These are phyloP conservation scores for Dendrostoma leiphaemia DNA, from an alignment of 2,329 filamentous ascomycete species.

Conservation along the genomic window DNA sequence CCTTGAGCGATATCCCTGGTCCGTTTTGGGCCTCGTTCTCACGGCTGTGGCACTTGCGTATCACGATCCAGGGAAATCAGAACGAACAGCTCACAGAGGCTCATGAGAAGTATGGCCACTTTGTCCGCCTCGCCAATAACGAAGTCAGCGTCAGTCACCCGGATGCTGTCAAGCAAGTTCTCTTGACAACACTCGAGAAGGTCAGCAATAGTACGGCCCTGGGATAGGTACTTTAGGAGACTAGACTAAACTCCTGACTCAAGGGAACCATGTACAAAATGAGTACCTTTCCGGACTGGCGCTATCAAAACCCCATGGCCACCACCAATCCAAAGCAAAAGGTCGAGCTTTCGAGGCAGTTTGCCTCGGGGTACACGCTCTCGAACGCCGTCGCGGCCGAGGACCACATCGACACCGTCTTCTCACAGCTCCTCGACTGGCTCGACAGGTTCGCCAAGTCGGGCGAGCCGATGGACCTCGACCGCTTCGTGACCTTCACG, in stretches of 20 bases:
- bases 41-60: conserved; percentile 6
- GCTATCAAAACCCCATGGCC: conserved; percentile 39
- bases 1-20: conserved; percentile 4
- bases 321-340: conserved; percentile 33
- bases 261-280: conserved; percentile 30
- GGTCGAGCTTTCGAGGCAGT: conserved; percentile 30
- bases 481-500: conserved; percentile 24
- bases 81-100: conserved; percentile 8
- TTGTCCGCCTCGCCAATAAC: conserved; percentile 9
- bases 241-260: no score
- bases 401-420: conserved; percentile 14
- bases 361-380: conserved; percentile 30
- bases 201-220: no score
- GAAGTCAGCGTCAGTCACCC: conserved; percentile 13
- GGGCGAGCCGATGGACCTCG: conserved; percentile 19
- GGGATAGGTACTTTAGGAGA: no score
- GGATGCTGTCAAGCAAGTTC: not conserved
- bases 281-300: conserved; percentile 36
- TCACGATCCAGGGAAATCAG: conserved; percentile 9
- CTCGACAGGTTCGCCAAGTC: conserved; percentile 20
- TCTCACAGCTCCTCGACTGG: conserved; percentile 20
- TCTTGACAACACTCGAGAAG: conserved; percentile 3
- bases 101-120: conserved; percentile 12
- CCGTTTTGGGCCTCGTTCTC: conserved; percentile 9
- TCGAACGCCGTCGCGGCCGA: conserved; percentile 28